phyloP scores from a whole-genome alignment of 2,329 filamentous ascomycete species.

The Blumeria hordei region DNA sequence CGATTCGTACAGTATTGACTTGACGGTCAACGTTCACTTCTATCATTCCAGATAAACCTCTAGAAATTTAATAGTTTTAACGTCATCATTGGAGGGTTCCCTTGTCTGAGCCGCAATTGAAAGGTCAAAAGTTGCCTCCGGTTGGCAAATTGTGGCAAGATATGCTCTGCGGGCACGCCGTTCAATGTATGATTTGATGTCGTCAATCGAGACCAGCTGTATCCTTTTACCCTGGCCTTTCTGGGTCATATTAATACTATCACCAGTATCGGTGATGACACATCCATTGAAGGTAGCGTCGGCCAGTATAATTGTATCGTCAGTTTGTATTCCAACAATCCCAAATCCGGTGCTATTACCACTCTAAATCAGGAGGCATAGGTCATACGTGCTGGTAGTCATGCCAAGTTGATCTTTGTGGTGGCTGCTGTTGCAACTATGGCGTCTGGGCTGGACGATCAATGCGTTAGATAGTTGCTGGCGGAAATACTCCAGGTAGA shows the following conservation, averaged over 20 bases:
- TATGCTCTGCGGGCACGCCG: background rate
- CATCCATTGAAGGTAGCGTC: background rate
- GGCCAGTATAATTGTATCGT: background rate
- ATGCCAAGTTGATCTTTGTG: conserved; percentile 1
- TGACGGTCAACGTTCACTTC: too few relatives aligned
- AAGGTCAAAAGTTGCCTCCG: background rate
- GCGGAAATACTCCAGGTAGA: too few relatives aligned
- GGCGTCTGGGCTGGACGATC: too few relatives aligned
- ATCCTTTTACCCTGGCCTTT: background rate
- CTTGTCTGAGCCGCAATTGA: background rate
- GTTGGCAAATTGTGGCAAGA: background rate
- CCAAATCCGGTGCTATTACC: background rate
- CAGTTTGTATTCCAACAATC: background rate
- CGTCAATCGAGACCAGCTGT: background rate
- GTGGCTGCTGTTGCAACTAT: conserved; percentile 1
- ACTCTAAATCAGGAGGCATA: background rate
- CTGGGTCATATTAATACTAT: background rate
- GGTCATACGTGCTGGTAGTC: conserved; percentile 1
- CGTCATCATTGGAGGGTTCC: background rate
- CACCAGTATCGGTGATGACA: background rate
- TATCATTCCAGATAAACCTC: too few relatives aligned
- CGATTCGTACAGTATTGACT: too few relatives aligned
- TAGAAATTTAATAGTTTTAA: too few relatives aligned
- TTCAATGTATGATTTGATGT: background rate
- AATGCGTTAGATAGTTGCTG: too few relatives aligned